Evolutionary conservation across 2,329 filamentous ascomycete species (phyloP).

Genomic region (Cladosporium austrohemisphaericum): DNA sequence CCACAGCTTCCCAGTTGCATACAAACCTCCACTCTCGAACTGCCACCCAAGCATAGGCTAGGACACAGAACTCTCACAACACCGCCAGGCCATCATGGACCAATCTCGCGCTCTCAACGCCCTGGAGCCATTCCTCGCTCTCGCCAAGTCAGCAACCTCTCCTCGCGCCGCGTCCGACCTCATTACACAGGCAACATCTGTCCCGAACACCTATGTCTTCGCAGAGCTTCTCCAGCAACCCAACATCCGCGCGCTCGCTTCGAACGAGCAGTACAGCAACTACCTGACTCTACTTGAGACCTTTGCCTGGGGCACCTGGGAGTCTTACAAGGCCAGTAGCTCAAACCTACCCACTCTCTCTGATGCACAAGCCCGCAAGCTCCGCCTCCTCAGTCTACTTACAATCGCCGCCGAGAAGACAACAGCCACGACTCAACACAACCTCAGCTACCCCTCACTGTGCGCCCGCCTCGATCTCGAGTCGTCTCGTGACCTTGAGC

Average conservation of each 20-base stretch:
- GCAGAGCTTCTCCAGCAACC: constrained; percentile 82
- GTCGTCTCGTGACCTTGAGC: constrained; percentile 69
- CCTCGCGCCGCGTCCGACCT: constrained; percentile 82
- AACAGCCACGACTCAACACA: constrained; percentile 23
- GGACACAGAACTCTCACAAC: not conserved
- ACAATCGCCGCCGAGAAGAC: constrained; percentile 63
- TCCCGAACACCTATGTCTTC: constrained; percentile 86
- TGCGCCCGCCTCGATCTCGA: constrained; percentile 63
- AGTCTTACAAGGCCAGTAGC: constrained; percentile 62
- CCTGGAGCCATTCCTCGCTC: constrained; percentile 79
- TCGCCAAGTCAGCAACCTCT: constrained; percentile 80
- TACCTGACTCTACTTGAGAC: constrained; percentile 74
- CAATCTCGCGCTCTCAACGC: constrained; percentile 61
- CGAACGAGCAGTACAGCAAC: constrained; percentile 58
- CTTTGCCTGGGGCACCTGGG: constrained; percentile 90
- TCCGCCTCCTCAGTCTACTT: constrained; percentile 85
- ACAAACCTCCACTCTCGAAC: no score
- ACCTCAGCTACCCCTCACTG: constrained; percentile 69
- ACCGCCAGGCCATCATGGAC: constrained; percentile 55
- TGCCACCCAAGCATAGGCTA: not conserved
- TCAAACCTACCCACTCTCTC: constrained; percentile 65
- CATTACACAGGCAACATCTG: constrained; percentile 82
- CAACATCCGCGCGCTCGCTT: constrained; percentile 69
- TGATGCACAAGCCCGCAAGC: constrained; percentile 72
- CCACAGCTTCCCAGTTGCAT: no score